Conservation (phyloP, 371 early-diverging fungal species). For the Mortierella sp. region DNA sequence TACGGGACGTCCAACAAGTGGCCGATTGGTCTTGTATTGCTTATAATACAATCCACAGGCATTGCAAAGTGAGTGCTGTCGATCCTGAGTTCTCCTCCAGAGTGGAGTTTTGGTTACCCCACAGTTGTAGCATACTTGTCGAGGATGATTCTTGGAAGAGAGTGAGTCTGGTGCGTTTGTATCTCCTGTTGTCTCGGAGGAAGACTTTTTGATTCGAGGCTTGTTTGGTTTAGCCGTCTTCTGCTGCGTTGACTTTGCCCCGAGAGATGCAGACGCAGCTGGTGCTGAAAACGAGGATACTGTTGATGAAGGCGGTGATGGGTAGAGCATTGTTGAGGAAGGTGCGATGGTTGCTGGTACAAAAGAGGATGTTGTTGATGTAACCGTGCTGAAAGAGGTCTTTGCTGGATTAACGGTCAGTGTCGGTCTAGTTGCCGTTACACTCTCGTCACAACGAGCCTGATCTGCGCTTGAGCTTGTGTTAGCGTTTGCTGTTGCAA, state of each 20-base stretch:
- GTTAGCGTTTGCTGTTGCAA: constrained; percentile 10
- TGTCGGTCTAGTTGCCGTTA: not conserved
- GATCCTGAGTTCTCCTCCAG: constrained; percentile 86
- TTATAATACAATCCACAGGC: constrained; percentile 88
- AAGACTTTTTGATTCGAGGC: constrained; percentile 45
- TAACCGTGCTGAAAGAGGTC: constrained; percentile 11
- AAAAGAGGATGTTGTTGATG: constrained; percentile 1
- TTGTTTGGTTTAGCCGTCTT: constrained; percentile 12
- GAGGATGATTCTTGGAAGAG: constrained; percentile 54
- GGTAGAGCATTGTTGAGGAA: constrained; percentile 46
- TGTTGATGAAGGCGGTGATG: constrained; percentile 8
- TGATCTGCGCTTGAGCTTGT: constrained; percentile 14
- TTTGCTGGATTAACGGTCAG: constrained; percentile 29
- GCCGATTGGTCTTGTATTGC: constrained; percentile 79
- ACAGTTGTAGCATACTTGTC: constrained; percentile 85
- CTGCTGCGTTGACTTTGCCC: not conserved
- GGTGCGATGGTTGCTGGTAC: constrained; percentile 36
- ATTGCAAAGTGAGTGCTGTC: constrained; percentile 83
- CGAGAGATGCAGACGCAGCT: not conserved
- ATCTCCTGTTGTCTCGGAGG: constrained; percentile 19
- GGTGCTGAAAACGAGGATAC: constrained; percentile 2
- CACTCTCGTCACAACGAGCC: constrained; percentile 3
- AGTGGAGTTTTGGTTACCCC: constrained; percentile 85
- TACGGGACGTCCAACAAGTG: constrained; percentile 63
- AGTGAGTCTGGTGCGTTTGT: not conserved